Evolutionary conservation across 352 stramenopile genomes (phyloP).

Genomic region (Globisporangium irregulare): DNA sequence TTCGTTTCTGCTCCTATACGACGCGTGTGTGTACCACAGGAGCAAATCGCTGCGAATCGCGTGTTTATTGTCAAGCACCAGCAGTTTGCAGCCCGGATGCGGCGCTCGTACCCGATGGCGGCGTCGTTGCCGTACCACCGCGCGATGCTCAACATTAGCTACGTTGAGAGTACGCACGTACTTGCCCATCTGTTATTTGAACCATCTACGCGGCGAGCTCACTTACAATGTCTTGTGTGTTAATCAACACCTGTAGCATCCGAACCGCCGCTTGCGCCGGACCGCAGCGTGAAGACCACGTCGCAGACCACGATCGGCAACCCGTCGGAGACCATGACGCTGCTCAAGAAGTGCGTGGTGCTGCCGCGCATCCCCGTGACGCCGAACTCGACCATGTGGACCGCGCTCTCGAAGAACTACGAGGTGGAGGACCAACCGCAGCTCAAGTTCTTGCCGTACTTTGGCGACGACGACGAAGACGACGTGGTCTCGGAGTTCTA

Average conservation of each 20-base stretch:
- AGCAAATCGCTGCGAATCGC: slow-evolving; percentile 59
- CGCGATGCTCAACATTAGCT: slow-evolving; percentile 39
- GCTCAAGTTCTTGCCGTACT: slow-evolving; percentile 67
- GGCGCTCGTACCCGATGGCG: slow-evolving; percentile 27
- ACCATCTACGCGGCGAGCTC: not conserved
- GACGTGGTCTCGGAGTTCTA: slow-evolving; percentile 85
- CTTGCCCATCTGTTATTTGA: not conserved
- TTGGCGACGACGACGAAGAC: slow-evolving; percentile 81
- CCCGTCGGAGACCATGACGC: slow-evolving; percentile 22
- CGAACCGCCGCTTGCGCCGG: slow-evolving; percentile 29
- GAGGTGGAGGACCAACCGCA: slow-evolving; percentile 84
- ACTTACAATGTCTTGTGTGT: not conserved
- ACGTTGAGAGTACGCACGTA: slow-evolving; percentile 43
- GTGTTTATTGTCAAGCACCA: slow-evolving; percentile 39
- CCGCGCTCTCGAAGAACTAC: slow-evolving; percentile 78
- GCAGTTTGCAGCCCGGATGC: slow-evolving; percentile 19
- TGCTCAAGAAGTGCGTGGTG: slow-evolving; percentile 36
- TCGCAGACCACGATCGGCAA: slow-evolving; percentile 29
- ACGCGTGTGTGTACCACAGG: slow-evolving; percentile 20
- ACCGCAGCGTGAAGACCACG: slow-evolving; percentile 19
- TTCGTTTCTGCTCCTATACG: not conserved
- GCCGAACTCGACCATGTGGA: slow-evolving; percentile 76
- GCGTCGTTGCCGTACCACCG: slow-evolving; percentile 26
- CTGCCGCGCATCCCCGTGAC: slow-evolving; percentile 47
- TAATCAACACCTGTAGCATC: slow-evolving; percentile 30